Evolutionary conservation across 441 rosid species (phyloP), one percentile per base, ranked within the genome.

Genomic region (Erysimum pusillum): DNA sequence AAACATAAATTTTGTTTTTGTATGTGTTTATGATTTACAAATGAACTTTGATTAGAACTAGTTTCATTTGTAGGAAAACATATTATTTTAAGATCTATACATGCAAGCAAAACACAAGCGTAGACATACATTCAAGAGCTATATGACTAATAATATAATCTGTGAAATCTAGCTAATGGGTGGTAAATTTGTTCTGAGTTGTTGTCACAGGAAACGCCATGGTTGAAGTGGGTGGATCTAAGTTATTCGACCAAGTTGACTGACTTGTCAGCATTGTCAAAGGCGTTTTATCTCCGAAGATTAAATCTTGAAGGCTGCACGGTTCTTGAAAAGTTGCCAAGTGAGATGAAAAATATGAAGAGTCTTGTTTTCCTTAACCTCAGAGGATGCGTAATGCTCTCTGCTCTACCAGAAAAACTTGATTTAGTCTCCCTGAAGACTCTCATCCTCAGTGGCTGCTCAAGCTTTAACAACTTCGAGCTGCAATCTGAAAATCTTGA

Each of bases 291-390:
- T 28, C 31, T 28, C 4, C 31, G n/a, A 13, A 42, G 15, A 42
- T 42, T 42, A 42, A 42, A 42, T 42, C 46, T 46, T 52, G 20
- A 54, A 69, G 63, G 74, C 75, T 70, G 75, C 66, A 58, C 22
- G 0, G 0, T 0, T 12, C 58, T 70, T 5, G 13, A 8, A 9
- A 20, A 34, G 35, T 59, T 70, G 9, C 75, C 67, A 13, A 0
- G 0, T 9, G 67, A 59, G 20, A 59, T 70, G 75, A 2, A 14
- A 14, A 45, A 45, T 9, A 59, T 70, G 75, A 45, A 45, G 11
- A 46, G 12, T 1, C 74, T 69, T 57, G 34, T 45, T 12, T 57
- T 57, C 18, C 1, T 69, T 0, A 69, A 69, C 45, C 74, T 70
- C 12, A 70, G 34, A 18, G 75, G 36, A 18, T 70, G 75, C 38